Evolutionary conservation across 208 protist species (phyloP), one percentile per base, ranked within the genome.

Genomic region (Leishmania amazonensis): DNA sequence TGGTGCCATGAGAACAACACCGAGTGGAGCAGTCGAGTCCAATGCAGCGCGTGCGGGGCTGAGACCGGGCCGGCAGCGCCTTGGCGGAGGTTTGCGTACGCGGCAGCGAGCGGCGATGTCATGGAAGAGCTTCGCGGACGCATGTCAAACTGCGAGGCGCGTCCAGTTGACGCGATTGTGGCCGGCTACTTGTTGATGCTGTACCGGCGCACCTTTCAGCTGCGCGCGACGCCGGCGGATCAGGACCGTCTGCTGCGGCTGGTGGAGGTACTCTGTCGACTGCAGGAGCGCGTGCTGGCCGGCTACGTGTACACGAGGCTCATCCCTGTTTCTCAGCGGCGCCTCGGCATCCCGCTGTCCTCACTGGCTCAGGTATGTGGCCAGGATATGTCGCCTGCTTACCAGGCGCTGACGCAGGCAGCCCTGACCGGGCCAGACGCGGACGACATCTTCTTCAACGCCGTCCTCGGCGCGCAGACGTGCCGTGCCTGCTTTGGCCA

Each of bases 1-100:
- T 97, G 94, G 93, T 97, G 94, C 72, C 93, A 92, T 40, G 91
- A 95, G 78, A 75, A 83, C 28, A 94, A 97, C 79, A 81, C 85
- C 0, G 88, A 87, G 88, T 96, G 90, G 89, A 81, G 80, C 58
- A 92, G 87, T 62, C 93, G 94, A 17, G 76, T 93, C 51, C 87
- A 90, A 74, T 97, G 94, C 84, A 64, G 67, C 42, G 92, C 92
- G 21, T 97, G 94, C 70, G 91, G 91, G 21, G 93, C 93, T 13
- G 90, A 96, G 71, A 97, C 93, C 2, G 94, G 94, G 1, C 94
- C 94, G 3, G 79, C 76, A 3, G 94, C 94, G 4, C 87, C 91
- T 68, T 97, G 94, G 93, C 78, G 94, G 24, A 67, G 76, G 45
- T 97, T 97, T 80, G 84, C 74, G 17, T 94, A 96, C 87, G 87